phyloP scores from a whole-genome alignment of 495 filamentous ascomycete genomes.

The Terfezia claveryi region DNA sequence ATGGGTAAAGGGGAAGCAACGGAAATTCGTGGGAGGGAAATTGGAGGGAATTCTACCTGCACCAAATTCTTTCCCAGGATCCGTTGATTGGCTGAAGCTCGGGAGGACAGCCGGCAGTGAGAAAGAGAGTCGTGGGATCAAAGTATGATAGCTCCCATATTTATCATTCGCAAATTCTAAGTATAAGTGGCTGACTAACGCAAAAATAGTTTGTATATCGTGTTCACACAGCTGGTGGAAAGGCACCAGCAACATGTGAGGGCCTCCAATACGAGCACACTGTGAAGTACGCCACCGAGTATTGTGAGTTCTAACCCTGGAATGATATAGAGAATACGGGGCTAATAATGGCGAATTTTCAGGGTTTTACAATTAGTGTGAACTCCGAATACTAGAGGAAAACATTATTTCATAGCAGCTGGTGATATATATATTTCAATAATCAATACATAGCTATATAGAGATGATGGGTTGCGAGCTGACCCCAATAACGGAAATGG shows the following conservation, averaged over 20 bases:
- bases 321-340: no score
- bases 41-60: neutral
- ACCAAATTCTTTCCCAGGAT: neutral
- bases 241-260: constrained; percentile 50
- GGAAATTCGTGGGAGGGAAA: neutral
- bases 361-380: neutral
- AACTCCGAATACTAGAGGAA: no score
- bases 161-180: neutral
- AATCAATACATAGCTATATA: no score
- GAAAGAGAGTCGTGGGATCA: neutral
- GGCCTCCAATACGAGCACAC: constrained; percentile 32
- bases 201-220: constrained; percentile 36
- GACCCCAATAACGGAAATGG: no score
- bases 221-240: constrained; percentile 63
- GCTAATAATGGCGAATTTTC: no score
- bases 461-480: no score
- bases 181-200: neutral
- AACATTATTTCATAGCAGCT: no score
- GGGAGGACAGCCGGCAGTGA: neutral
- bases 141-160: neutral
- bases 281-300: constrained; percentile 68
- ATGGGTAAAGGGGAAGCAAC: neutral
- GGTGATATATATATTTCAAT: no score
- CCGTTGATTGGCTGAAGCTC: constrained; percentile 40
- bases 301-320: constrained; percentile 15